Evolutionary conservation across 1,284 basidiomycete genomes (phyloP), one percentile per base, ranked within the genome.

Genomic region (Malassezia globosa): DNA sequence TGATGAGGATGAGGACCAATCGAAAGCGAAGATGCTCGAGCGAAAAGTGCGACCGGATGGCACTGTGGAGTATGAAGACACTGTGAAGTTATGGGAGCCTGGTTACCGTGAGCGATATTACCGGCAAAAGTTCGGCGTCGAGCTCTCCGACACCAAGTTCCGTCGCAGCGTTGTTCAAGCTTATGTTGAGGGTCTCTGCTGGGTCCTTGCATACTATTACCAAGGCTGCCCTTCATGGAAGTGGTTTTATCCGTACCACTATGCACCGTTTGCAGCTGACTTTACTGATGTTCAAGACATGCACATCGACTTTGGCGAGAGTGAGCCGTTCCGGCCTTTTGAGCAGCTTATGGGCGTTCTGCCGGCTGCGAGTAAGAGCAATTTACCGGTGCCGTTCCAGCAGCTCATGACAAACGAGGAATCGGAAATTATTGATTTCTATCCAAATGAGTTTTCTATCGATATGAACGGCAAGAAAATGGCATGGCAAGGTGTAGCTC

Each of bases 391-490:
- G 23, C 78, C 81, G 0, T 90, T 94, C 77, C 92, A 95, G 41
- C 72, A 76, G 5, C 79, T 97, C 36, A 99, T 99, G 94, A 81
- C 78, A 4, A 79, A 85, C 3, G 78, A 82, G 42, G 80, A 84
- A 33, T 96, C 90, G 0, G 86, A 88, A 2, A 95, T 96, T 71
- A 81, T 88, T 58, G 94, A 99, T 69, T 97, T 96, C 75, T 96
- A 96, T 73, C 94, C 94, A 0, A 66, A 77, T 5, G 81, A 84
- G 16, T 99, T 99, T 72, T 81, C 90, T 61, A 84, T 97, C 65
- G 94, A 99, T 73, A 97, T 99, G 94, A 97, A 97, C 69, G 94
- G 94, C 55, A 97, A 97, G 75, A 88, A 87, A 75, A 96, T 97
- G 90, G 79, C 85, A 1, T 99, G 94, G 94, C 94, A 99, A 73